Evolutionary conservation across 2,329 filamentous ascomycete genomes (phyloP), one percentile per base, ranked within the genome.

Genomic region (Diaporthe sp.): DNA sequence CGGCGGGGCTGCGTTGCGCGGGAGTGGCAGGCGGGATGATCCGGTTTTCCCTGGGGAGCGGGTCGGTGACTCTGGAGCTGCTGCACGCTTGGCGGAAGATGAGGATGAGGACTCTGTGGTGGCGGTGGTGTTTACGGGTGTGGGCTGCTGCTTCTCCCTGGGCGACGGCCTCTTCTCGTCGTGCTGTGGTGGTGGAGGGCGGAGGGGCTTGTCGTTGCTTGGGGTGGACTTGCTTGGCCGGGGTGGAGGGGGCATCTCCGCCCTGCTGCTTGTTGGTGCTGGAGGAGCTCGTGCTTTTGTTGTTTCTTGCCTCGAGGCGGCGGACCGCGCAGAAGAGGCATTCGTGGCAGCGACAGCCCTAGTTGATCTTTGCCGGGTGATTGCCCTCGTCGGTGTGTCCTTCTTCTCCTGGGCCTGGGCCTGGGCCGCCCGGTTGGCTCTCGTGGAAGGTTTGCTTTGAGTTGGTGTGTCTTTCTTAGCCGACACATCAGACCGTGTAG

Each of bases 1-100:
- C 1, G 82, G 80, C 5, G 85, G 85, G 25, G 80, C 80, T 34
- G 82, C 74, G 75, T 82, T 80, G 76, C 84, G 81, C 60, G 85
- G 82, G n/a, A 86, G 78, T 8, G 82, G 80, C 2, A 83, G 80
- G 37, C 83, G 81, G 4, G 83, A 83, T 76, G 83, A 83, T 75
- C 82, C 80, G 22, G 80, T 74, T n/a, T 80, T 77, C 39, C 78
- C 72, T n/a, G 80, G 78, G 42, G 78, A 81, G 74, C 78, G 80
- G 75, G 67, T 80, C n/a, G 76, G 44, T 71, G 77, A 63, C 58
- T 61, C 78, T 58, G 75, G 57, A 22, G n/a, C 70, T 71, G 37
- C 61, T 71, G 31, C 71, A 74, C 60, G 72, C 17, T 53, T 76
- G 22, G 74, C n/a, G 5, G 65, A 42, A 42, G 65, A 42, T 9